Evolutionary conservation across 2,329 filamentous ascomycete species (phyloP).

Genomic region (Xenosphaeropsis pyriputrescens): DNA sequence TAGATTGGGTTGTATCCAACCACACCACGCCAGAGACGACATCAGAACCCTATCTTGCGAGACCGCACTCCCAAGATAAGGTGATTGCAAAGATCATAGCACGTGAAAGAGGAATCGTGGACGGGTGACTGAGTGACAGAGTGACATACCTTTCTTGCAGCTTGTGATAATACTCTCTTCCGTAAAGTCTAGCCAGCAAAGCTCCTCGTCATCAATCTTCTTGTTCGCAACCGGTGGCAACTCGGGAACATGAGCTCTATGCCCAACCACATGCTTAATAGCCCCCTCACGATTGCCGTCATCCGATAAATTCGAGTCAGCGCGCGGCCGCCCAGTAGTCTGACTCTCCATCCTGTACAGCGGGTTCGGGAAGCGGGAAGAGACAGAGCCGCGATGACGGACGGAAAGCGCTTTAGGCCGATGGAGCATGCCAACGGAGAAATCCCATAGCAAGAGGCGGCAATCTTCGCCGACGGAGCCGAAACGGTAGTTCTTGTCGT

Average conservation of each 20-base stretch:
- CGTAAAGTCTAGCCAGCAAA: constrained; percentile 87
- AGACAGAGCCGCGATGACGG: constrained; percentile 35
- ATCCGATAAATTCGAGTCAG: constrained; percentile 51
- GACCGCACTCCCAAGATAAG: background rate
- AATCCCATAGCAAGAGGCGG: constrained; percentile 86
- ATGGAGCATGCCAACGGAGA: constrained; percentile 91
- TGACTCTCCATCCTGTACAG: constrained; percentile 46
- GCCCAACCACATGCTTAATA: constrained; percentile 68
- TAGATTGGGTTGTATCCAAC: background rate
- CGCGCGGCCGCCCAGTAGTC: constrained; percentile 49
- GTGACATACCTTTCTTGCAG: constrained; percentile 66
- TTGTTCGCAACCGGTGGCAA: constrained; percentile 88
- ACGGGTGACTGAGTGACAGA: constrained; percentile 7
- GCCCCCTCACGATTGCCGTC: constrained; percentile 39
- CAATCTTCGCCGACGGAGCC: constrained; percentile 94
- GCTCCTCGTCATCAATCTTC: constrained; percentile 68
- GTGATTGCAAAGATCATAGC: background rate
- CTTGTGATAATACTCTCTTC: constrained; percentile 87
- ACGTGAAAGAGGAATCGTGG: constrained; percentile 3
- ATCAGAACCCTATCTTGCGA: constrained; percentile 1
- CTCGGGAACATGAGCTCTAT: constrained; percentile 70
- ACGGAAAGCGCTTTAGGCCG: constrained; percentile 60
- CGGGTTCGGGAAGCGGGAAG: constrained; percentile 29
- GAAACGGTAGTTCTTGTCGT: constrained; percentile 89
- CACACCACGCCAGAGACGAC: background rate